Evolutionary conservation across 139 green algal genomes (phyloP), one percentile per base, ranked within the genome.

Genomic region (Coelastrella sp.): DNA sequence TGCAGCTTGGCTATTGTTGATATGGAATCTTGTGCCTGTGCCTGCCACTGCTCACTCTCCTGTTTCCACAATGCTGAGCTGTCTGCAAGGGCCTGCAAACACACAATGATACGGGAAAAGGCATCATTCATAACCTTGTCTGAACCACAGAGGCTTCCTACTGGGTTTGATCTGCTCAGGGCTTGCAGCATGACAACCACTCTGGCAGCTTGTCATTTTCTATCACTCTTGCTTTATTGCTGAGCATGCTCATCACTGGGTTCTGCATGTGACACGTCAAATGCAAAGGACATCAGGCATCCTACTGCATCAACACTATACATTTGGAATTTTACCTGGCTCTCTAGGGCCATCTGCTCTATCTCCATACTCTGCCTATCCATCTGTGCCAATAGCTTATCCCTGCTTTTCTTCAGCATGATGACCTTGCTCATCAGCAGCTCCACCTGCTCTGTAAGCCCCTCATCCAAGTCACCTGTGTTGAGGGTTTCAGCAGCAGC

Each of bases 1-100:
- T 96, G 95, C 38, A 96, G 88, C 41, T 81, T 81, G 30, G 93
- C 79, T 7, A 90, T 85, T 71, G 91, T 89, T 1, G 74, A 50
- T 15, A 96, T 85, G 9, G 40, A 80, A 40, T 89, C 91, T 57
- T 92, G 88, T 32, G 89, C 90, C 76, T 93, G 89, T 34, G 30
- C 48, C 50, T 94, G 85, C 91, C 91, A 94, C 21, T 53, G 34
- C 37, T 74, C 34, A 1, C 73, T 60, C 19, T 71, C n/a, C 5
- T 69, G 57, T 2, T 62, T 75, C 51, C 64, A 38, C 15, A 86
- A 57, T 2, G 57, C 1, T 27, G 69, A 15, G 5, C 68, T 63
- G 30, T 86, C 71, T 17, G 69, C 57, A 30, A 82, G 53, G 13
- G 41, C 43, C 80, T 86, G 66, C 67, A 69, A 15, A 8, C 35